Evolutionary conservation across 768 basidiomycete species (phyloP).

Genomic region (Tylopilus plumbeoviolaceoides): DNA sequence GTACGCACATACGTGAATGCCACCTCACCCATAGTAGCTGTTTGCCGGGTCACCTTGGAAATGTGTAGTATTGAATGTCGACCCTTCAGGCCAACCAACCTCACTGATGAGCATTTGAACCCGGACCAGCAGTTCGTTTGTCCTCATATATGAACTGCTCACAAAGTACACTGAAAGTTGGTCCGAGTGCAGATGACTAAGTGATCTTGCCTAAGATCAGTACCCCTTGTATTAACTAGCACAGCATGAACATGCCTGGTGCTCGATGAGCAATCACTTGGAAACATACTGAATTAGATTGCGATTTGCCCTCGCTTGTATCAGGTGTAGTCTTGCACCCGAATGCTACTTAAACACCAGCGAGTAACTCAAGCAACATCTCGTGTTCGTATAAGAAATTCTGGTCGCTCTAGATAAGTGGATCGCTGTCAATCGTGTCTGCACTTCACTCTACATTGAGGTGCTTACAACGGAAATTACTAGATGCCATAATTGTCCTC

Average conservation of each 20-base stretch:
- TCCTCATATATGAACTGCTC: not conserved
- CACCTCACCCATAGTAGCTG: too few species aligned
- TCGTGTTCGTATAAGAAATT: not conserved
- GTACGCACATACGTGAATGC: too few species aligned
- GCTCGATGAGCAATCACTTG: not conserved
- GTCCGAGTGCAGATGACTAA: not conserved
- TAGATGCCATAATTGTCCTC: too few species aligned
- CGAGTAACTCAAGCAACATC: not conserved
- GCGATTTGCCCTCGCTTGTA: not conserved
- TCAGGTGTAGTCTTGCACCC: not conserved
- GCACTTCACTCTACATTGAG: too few species aligned
- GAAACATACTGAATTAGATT: not conserved
- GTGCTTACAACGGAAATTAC: too few species aligned
- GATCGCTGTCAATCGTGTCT: too few species aligned
- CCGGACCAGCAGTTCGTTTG: not conserved
- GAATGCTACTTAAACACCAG: not conserved
- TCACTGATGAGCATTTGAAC: too few species aligned
- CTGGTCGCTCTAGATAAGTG: conserved; percentile 1
- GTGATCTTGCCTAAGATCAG: not conserved
- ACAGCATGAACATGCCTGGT: not conserved
- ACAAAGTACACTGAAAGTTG: not conserved
- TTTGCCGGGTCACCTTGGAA: too few species aligned
- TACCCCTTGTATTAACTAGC: not conserved
- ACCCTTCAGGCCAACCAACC: not conserved
- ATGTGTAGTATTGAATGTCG: not conserved